phyloP scores from a whole-genome alignment of 192 early-diverging fungal genomes.

The Umbelopsis ramanniana region DNA sequence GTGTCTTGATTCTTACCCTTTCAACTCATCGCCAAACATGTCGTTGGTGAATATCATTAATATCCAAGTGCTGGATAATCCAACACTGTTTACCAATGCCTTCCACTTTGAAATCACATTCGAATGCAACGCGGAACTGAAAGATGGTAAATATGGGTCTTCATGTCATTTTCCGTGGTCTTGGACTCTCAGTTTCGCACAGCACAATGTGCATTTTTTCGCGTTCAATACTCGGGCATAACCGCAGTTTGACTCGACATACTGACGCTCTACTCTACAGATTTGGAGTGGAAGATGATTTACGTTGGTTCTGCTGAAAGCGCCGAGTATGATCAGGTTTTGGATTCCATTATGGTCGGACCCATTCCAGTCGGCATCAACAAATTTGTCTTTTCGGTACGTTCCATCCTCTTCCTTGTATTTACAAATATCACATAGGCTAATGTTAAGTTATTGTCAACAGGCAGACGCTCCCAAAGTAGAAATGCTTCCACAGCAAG shows the following conservation, averaged over 20 bases:
- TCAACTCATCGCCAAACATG: conserved; percentile 52
- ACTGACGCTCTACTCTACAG: conserved; percentile 31
- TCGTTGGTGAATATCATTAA: conserved; percentile 81
- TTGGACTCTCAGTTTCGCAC: background rate
- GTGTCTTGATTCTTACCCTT: background rate
- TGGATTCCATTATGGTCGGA: conserved; percentile 95
- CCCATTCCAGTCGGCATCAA: conserved; percentile 94
- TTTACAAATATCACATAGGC: background rate
- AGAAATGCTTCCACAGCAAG: conserved; percentile 75
- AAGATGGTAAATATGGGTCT: conserved; percentile 67
- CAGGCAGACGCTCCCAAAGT: conserved; percentile 75
- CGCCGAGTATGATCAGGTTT: conserved; percentile 85
- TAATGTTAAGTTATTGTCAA: background rate
- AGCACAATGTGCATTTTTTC: background rate
- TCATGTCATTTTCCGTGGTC: background rate
- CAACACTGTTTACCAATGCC: conserved; percentile 76
- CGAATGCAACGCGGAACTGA: conserved; percentile 86
- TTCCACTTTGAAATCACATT: conserved; percentile 98
- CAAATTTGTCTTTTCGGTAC: conserved; percentile 92
- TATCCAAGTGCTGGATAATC: conserved; percentile 86
- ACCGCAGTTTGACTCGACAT: background rate
- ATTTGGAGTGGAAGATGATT: conserved; percentile 97
- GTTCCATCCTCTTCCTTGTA: background rate
- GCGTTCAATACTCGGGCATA: background rate
- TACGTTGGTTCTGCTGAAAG: conserved; percentile 92